These are phyloP conservation scores for Rhizopogon vulgaris DNA, from an alignment of 768 basidiomycete genomes.

Conservation along the genomic window DNA sequence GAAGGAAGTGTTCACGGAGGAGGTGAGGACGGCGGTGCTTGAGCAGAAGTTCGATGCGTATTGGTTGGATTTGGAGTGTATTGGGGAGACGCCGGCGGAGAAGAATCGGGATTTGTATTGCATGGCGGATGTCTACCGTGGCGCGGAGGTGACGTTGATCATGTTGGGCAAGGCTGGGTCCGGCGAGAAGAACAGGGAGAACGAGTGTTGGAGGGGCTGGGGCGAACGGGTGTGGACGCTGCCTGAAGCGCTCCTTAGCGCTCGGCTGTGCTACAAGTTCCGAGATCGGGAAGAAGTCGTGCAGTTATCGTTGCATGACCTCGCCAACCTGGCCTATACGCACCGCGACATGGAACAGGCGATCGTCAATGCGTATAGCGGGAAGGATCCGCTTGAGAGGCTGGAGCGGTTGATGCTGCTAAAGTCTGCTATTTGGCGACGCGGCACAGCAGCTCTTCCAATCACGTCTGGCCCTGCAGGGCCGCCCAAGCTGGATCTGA, in stretches of 20 bases:
- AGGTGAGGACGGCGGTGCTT: slow-evolving; percentile 4
- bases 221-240: slow-evolving; percentile 11
- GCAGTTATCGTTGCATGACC: neutral
- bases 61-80: slow-evolving; percentile 15
- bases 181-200: neutral
- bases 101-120: slow-evolving; percentile 13
- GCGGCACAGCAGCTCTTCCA: slow-evolving; percentile 10
- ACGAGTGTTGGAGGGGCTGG: slow-evolving; percentile 13
- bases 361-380: slow-evolving; percentile 7
- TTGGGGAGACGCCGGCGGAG: slow-evolving; percentile 9
- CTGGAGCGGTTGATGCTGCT: slow-evolving; percentile 11
- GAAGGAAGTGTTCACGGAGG: slow-evolving; percentile 5
- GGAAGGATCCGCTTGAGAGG: slow-evolving; percentile 9
- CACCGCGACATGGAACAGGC: slow-evolving; percentile 6
- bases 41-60: slow-evolving; percentile 7
- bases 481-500: neutral
- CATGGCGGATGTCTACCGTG: slow-evolving; percentile 14
- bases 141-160: slow-evolving; percentile 10
- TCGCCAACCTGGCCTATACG: slow-evolving; percentile 14
- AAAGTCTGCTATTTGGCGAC: slow-evolving; percentile 15
- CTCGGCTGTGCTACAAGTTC: slow-evolving; percentile 4
- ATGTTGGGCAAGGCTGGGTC: slow-evolving; percentile 3
- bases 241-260: slow-evolving; percentile 4
- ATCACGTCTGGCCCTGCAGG: neutral
- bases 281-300: neutral